A percentile compares a stretch with the other conserved stretches of the same genome.
These are phyloP conservation scores for Suillus variegatus DNA, from an alignment of 768 basidiomycete species.

Conservation along the genomic window DNA sequence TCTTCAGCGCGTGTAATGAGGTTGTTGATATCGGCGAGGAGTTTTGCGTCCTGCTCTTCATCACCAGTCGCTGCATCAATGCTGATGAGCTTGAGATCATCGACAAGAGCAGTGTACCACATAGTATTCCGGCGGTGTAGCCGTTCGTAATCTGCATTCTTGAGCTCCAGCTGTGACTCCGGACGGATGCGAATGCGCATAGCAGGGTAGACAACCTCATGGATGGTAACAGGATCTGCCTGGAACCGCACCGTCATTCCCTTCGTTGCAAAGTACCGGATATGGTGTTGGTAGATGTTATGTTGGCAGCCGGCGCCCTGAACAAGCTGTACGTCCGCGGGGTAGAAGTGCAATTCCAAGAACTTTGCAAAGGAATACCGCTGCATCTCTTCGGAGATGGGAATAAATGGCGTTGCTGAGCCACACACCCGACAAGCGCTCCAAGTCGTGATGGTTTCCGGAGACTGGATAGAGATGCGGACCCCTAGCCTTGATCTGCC, in stretches of 20 bases:
- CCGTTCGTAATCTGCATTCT: constrained; percentile 86
- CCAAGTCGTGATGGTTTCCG: constrained; percentile 88
- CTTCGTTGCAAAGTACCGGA: constrained; percentile 84
- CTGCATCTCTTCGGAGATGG: constrained; percentile 89
- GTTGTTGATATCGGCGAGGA: constrained; percentile 62
- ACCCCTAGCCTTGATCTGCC: constrained; percentile 57
- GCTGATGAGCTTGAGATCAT: constrained; percentile 74
- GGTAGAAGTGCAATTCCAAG: constrained; percentile 95
- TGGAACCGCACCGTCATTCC: constrained; percentile 90
- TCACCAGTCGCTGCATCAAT: constrained; percentile 82
- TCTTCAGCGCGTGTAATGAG: constrained; percentile 74
- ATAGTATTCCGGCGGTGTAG: constrained; percentile 67
- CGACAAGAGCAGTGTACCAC: constrained; percentile 77
- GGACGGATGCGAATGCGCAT: constrained; percentile 83
- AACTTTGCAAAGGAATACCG: constrained; percentile 95
- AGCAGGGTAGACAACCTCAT: constrained; percentile 89
- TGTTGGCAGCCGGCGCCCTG: constrained; percentile 90
- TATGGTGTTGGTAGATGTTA: constrained; percentile 91
- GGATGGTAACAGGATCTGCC: constrained; percentile 76
- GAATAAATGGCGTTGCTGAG: constrained; percentile 83
- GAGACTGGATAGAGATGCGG: constrained; percentile 55
- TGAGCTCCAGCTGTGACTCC: constrained; percentile 85
- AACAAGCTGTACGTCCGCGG: constrained; percentile 80
- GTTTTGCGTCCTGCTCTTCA: constrained; percentile 63
- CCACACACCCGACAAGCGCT: constrained; percentile 81